These are phyloP conservation scores for Exophiala sp. DNA, from an alignment of 2,329 filamentous ascomycete species.

Conservation along the genomic window DNA sequence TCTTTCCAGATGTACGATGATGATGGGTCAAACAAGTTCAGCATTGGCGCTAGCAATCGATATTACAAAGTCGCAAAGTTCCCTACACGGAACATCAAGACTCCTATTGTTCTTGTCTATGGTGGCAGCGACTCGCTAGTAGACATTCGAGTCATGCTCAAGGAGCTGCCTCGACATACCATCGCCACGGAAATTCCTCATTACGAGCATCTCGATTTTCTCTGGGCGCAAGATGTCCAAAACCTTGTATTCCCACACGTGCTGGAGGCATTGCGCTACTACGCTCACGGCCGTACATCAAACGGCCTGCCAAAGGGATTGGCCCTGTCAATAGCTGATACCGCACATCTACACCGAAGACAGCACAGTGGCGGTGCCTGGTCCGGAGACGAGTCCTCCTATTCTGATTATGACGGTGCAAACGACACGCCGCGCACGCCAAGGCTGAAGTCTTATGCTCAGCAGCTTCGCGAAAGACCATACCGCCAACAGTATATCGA, in stretches of 20 bases:
- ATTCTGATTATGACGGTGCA: slow-evolving; percentile 26
- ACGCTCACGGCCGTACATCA: slow-evolving; percentile 32
- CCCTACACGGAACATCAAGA: slow-evolving; percentile 94
- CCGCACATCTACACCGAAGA: slow-evolving; percentile 21
- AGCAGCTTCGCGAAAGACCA: slow-evolving; percentile 24
- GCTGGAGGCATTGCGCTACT: slow-evolving; percentile 78
- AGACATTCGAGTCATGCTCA: slow-evolving; percentile 88
- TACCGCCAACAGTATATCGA: slow-evolving; percentile 9
- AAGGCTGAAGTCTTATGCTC: slow-evolving; percentile 24
- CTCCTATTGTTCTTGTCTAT: slow-evolving; percentile 88
- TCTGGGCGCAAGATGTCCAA: slow-evolving; percentile 87
- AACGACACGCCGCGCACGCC: slow-evolving; percentile 22
- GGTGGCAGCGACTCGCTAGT: slow-evolving; percentile 91
- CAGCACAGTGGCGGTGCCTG: slow-evolving; percentile 22
- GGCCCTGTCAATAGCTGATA: slow-evolving; percentile 22
- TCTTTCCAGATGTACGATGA: slow-evolving; percentile 99
- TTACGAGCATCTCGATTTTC: slow-evolving; percentile 94
- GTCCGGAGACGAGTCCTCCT: slow-evolving; percentile 24
- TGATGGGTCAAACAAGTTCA: slow-evolving; percentile 75
- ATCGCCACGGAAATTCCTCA: slow-evolving; percentile 82
- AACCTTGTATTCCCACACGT: slow-evolving; percentile 84
- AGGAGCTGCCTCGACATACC: slow-evolving; percentile 79
- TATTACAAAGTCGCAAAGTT: slow-evolving; percentile 97
- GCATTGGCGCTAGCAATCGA: slow-evolving; percentile 66
- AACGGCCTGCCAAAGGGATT: slow-evolving; percentile 23